phyloP scores from a whole-genome alignment of 1,284 basidiomycete species.

The Kwoniella shivajii region DNA sequence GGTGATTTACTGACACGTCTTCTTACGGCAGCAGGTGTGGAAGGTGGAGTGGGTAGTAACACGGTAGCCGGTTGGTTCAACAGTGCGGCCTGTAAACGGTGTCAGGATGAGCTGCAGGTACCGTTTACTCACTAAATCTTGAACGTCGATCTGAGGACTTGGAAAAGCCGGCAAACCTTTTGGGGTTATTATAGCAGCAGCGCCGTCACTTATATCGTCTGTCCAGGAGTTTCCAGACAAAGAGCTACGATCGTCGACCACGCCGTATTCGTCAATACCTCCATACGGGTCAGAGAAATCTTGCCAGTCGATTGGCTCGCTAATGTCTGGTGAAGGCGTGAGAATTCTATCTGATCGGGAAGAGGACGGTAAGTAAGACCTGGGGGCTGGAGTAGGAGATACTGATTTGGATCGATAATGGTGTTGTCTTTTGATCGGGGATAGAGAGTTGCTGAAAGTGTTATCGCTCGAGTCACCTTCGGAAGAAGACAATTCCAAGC shows the following conservation, averaged over 20 bases:
- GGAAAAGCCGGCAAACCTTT: background rate
- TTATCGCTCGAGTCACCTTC: conserved; percentile 8
- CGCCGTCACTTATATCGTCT: background rate
- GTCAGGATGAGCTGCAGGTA: background rate
- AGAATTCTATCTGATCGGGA: background rate
- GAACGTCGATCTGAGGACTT: background rate
- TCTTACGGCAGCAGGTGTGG: background rate
- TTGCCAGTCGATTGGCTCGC: conserved; percentile 9
- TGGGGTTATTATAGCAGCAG: conserved; percentile 11
- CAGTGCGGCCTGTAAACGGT: background rate
- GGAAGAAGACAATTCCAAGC: conserved; percentile 16
- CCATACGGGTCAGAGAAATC: background rate
- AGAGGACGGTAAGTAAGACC: background rate
- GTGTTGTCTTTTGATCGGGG: background rate
- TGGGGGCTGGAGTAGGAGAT: background rate
- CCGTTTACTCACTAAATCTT: conserved; percentile 1
- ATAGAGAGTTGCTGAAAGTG: background rate
- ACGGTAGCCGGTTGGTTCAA: background rate
- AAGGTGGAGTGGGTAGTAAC: background rate
- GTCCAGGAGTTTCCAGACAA: background rate
- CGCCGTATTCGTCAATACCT: background rate
- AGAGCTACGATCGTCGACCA: background rate
- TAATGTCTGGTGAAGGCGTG: background rate
- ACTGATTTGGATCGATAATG: conserved; percentile 1
- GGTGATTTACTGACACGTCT: conserved; percentile 4